These are phyloP conservation scores for Podospora pseudoanserina DNA, from an alignment of 495 filamentous ascomycete species.

Conservation along the genomic window DNA sequence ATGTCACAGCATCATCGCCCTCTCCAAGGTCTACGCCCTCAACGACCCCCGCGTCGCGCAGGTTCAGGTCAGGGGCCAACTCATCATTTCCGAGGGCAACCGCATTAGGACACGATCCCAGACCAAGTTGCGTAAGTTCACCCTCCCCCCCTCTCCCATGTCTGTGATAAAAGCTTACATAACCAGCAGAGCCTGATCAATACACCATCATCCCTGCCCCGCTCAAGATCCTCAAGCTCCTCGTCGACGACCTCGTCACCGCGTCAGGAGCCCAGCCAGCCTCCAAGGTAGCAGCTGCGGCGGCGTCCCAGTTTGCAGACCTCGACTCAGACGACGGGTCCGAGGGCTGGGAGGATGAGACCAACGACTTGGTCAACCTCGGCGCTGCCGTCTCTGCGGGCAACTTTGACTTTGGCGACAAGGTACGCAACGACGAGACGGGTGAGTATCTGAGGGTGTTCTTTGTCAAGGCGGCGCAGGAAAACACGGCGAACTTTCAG, in stretches of 20 bases:
- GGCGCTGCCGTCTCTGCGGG: constrained; percentile 64
- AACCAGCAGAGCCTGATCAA: constrained; percentile 67
- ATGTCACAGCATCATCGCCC: constrained; percentile 68
- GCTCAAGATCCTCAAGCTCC: constrained; percentile 93
- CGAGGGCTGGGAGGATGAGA: constrained; percentile 87
- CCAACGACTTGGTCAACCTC: constrained; percentile 66
- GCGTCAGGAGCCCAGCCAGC: constrained; percentile 48
- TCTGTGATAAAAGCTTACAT: background rate
- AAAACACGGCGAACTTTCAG: constrained; percentile 69
- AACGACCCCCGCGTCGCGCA: constrained; percentile 76
- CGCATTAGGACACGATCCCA: constrained; percentile 92
- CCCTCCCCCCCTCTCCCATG: background rate
- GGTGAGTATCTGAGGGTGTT: constrained; percentile 78
- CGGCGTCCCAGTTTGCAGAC: constrained; percentile 50
- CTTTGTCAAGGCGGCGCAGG: constrained; percentile 64
- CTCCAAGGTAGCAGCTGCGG: constrained; percentile 50
- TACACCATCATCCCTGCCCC: constrained; percentile 85
- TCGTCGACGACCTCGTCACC: constrained; percentile 80
- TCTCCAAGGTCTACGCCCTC: constrained; percentile 82
- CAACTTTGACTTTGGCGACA: constrained; percentile 72
- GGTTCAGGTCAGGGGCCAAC: constrained; percentile 84
- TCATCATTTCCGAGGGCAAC: constrained; percentile 74
- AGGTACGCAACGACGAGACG: constrained; percentile 86
- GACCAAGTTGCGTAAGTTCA: constrained; percentile 61
- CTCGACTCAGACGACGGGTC: constrained; percentile 60